These are phyloP conservation scores for Trichosanthes truncata DNA, from an alignment of 306 rosid genomes.

Conservation along the genomic window DNA sequence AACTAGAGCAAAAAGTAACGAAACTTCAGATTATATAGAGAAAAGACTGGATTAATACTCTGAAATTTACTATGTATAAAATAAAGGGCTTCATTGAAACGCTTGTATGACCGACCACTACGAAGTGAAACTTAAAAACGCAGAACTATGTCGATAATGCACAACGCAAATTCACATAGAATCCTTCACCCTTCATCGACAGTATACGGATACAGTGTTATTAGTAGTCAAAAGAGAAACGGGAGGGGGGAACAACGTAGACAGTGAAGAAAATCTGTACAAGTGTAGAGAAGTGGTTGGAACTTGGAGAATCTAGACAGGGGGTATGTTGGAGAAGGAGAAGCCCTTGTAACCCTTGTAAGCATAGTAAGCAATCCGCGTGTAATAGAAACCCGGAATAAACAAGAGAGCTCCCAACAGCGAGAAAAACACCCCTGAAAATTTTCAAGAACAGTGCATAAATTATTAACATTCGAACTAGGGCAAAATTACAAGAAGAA, in stretches of 20 bases:
- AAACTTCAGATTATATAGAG: neutral
- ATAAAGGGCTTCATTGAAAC: neutral
- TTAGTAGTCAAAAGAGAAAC: neutral
- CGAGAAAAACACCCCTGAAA: constrained; percentile 84
- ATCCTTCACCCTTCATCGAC: neutral
- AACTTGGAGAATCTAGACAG: constrained; percentile 33
- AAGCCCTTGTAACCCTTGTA: constrained; percentile 94
- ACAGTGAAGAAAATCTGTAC: constrained; percentile 24
- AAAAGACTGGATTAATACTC: neutral
- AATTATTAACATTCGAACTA: neutral
- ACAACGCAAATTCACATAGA: neutral
- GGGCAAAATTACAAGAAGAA: neutral
- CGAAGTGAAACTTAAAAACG: neutral
- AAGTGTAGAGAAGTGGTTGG: neutral
- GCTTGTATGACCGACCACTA: neutral
- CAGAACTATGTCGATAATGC: neutral
- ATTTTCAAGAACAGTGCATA: neutral
- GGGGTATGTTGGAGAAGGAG: constrained; percentile 95
- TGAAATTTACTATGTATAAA: neutral
- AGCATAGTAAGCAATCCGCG: constrained; percentile 96
- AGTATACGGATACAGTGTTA: neutral
- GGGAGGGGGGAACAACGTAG: neutral
- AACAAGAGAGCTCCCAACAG: constrained; percentile 68
- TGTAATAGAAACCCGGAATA: constrained; percentile 95
- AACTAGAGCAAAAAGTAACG: neutral